These are phyloP conservation scores for Microsporum audouinii DNA, from an alignment of 2,329 filamentous ascomycete species.

Conservation along the genomic window DNA sequence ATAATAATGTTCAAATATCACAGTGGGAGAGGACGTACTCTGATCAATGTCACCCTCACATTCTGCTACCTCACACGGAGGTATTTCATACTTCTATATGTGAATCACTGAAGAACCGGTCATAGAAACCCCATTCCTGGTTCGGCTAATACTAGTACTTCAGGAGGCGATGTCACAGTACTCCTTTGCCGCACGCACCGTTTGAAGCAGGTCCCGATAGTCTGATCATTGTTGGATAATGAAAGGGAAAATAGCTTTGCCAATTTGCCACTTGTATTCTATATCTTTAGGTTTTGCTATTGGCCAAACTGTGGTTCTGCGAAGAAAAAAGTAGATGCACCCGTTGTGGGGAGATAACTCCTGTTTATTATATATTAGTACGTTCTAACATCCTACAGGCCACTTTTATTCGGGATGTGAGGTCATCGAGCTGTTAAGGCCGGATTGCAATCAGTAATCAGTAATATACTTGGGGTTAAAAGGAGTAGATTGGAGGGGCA, in stretches of 20 bases:
- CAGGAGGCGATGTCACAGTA: neutral
- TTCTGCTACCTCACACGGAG: too few species aligned
- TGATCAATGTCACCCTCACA: neutral
- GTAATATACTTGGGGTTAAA: neutral
- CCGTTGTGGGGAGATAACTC: neutral
- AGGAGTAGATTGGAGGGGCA: neutral
- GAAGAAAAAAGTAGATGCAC: neutral
- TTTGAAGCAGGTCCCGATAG: neutral
- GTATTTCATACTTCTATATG: neutral
- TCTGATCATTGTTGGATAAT: neutral
- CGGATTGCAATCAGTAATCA: neutral
- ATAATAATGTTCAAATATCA: neutral
- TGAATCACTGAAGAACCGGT: neutral
- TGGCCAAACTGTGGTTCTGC: neutral
- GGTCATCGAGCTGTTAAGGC: constrained; percentile 11
- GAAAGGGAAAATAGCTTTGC: neutral
- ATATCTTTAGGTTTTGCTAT: constrained; percentile 1
- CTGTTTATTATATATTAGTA: neutral
- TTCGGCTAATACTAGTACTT: neutral
- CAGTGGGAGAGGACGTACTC: neutral
- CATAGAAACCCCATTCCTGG: neutral
- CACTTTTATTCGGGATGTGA: constrained; percentile 12
- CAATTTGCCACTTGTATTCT: constrained; percentile 2
- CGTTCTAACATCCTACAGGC: constrained; percentile 15
- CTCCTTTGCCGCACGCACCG: neutral